Evolutionary conservation across 345 rosid species (phyloP), one percentile per base, ranked within the genome.

Genomic region (Eutrema japonicum): DNA sequence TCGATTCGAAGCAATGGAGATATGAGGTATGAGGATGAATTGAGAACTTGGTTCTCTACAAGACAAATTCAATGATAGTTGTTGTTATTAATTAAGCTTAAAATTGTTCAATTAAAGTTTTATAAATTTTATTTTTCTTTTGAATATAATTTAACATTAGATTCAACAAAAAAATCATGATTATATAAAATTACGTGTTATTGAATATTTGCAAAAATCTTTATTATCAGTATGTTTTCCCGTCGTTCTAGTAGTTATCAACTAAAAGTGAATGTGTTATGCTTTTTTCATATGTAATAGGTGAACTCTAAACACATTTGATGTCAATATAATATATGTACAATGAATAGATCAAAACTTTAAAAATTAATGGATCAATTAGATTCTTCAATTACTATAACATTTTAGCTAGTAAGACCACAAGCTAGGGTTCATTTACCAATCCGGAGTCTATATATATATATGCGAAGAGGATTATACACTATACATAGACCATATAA

Each of bases 401-500:
- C 29, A 56, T 6, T 10, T 32, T 45, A 56, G 22, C 14, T 54
- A 55, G 43, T 18, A 29, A 32, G 9, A 55, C 51, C 53, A 43
- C 40, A 13, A 38, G 4, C 40, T 50, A 50, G 47, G 33, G 55
- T 33, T 50, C 58, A 11, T 48, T 22, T 36, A 27, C 32, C 10
- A n/a, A 13, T 56, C 8, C 5, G 8, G 37, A 47, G 30, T 58
- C 16, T 22, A 22, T 22, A 22, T 22, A 22, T 22, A 53, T n/a
- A 6, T 37, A 13, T 6, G 27, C 18, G 57, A 49, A 12, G 33
- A 60, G 69, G 47, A 45, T 51, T 51, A 53, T 40, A 53, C 33
- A 66, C 32, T 66, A 67, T 3, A 61, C 18, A 68, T 5, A 54
- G 58, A 45, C n/a, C 41, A 52, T 29, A 68, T 35, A 53, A 10